Evolutionary conservation across 177 flowering plant species (phyloP).

Genomic region (Telopea speciosissima): DNA sequence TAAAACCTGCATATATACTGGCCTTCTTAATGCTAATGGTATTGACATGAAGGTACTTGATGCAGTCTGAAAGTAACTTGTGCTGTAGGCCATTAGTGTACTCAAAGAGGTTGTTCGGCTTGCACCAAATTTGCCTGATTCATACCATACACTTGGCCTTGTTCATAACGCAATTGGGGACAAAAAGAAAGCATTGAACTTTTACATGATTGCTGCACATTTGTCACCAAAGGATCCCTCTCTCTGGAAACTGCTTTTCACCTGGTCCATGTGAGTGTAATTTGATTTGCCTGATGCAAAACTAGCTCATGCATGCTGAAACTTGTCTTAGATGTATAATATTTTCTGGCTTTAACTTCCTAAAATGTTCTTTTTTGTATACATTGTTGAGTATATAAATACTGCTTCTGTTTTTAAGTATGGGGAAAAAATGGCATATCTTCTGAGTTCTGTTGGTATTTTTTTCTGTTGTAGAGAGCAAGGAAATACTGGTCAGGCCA

Average conservation of each 20-base stretch:
- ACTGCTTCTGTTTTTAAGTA: too few relatives aligned
- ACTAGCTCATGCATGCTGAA: not conserved
- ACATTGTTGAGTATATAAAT: too few relatives aligned
- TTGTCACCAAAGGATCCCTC: slow-evolving; percentile 60
- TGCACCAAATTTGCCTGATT: slow-evolving; percentile 67
- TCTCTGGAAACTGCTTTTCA: slow-evolving; percentile 65
- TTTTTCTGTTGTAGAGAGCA: slow-evolving; percentile 40
- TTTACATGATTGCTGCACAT: slow-evolving; percentile 71
- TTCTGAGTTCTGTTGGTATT: not conserved
- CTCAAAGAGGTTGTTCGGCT: slow-evolving; percentile 53
- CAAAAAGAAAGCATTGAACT: slow-evolving; percentile 44
- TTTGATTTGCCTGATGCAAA: not conserved
- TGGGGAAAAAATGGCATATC: not conserved
- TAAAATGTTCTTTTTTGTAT: too few relatives aligned
- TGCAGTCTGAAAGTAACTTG: not conserved
- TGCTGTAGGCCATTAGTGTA: slow-evolving; percentile 46
- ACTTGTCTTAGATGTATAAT: too few relatives aligned
- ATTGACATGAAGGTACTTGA: not conserved
- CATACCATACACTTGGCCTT: slow-evolving; percentile 76
- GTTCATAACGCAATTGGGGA: slow-evolving; percentile 53
- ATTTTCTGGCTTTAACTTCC: too few relatives aligned
- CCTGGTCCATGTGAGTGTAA: slow-evolving; percentile 50
- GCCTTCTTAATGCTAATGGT: not conserved
- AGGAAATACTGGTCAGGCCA: slow-evolving; percentile 51
- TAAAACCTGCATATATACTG: not conserved